Evolutionary conservation across 768 basidiomycete genomes (phyloP).

Genomic region (Trametes punicea): DNA sequence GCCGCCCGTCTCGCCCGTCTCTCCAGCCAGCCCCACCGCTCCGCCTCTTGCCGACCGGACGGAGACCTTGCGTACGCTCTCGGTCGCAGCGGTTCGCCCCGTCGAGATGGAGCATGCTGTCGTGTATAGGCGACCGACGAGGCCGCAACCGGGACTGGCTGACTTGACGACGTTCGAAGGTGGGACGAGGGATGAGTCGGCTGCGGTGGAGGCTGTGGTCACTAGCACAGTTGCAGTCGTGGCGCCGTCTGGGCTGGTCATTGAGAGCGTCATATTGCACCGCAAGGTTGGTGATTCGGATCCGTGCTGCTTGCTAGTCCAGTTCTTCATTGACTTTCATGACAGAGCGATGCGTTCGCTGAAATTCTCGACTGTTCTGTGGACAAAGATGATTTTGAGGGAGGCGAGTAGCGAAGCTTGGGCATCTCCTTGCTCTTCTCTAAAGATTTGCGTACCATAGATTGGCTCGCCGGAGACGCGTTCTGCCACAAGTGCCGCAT

Average conservation of each 20-base stretch:
- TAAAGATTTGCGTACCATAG: slow-evolving; percentile 37
- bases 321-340: not conserved
- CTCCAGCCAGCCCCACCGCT: slow-evolving; percentile 26
- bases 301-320: not conserved
- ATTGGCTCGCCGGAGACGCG: slow-evolving; percentile 63
- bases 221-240: slow-evolving; percentile 1
- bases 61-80: slow-evolving; percentile 66
- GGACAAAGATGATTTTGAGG: slow-evolving; percentile 43
- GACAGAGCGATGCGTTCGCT: slow-evolving; percentile 43
- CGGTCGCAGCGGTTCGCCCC: slow-evolving; percentile 63
- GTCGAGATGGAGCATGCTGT: slow-evolving; percentile 54
- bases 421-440: not conserved
- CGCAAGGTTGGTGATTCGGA: slow-evolving; percentile 40
- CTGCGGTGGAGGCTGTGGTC: slow-evolving; percentile 41
- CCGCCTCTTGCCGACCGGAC: slow-evolving; percentile 36
- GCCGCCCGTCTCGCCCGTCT: slow-evolving; percentile 13
- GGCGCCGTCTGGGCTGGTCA: slow-evolving; percentile 38
- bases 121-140: slow-evolving; percentile 46
- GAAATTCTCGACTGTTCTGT: slow-evolving; percentile 52
- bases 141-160: slow-evolving; percentile 43
- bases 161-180: slow-evolving; percentile 54
- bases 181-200: slow-evolving; percentile 48
- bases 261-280: slow-evolving; percentile 47
- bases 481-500: slow-evolving; percentile 57
- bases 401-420: slow-evolving; percentile 35